Conservation (phyloP, 306 rosid genomes). For the Mucuna pruriens region DNA sequence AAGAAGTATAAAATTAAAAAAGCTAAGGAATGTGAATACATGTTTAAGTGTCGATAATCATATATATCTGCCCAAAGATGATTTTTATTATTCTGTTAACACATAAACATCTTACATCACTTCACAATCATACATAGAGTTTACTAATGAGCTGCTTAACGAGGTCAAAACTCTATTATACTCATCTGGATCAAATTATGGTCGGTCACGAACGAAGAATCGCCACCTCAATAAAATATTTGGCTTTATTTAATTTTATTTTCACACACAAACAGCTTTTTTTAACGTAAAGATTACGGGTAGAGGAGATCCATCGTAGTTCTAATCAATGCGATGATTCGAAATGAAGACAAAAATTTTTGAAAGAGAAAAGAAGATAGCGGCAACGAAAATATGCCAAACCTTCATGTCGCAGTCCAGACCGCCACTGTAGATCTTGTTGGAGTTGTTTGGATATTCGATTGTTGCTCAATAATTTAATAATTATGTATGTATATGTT, state of each 20-base stretch:
- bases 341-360: not conserved
- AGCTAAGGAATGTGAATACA: not conserved
- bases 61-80: too few species aligned
- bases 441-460: too few species aligned
- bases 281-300: not conserved
- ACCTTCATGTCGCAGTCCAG: constrained; percentile 77
- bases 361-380: not conserved
- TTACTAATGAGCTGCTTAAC: not conserved
- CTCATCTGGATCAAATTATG: not conserved
- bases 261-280: not conserved
- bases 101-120: not conserved
- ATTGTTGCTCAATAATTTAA: too few species aligned
- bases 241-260: not conserved
- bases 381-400: constrained; percentile 67
- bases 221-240: not conserved
- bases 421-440: constrained; percentile 65
- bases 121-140: not conserved
- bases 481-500: too few species aligned
- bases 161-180: not conserved
- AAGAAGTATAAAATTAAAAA: too few species aligned
- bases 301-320: not conserved
- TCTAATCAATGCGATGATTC: not conserved
- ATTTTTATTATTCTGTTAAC: not conserved
- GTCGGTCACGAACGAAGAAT: not conserved
- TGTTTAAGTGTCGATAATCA: too few species aligned